Percentiles rank a stretch among this genome's conserved stretches.
These are phyloP conservation scores for Cymbopogon citratus DNA, from an alignment of 176 grass and related monocot species.

Conservation along the genomic window DNA sequence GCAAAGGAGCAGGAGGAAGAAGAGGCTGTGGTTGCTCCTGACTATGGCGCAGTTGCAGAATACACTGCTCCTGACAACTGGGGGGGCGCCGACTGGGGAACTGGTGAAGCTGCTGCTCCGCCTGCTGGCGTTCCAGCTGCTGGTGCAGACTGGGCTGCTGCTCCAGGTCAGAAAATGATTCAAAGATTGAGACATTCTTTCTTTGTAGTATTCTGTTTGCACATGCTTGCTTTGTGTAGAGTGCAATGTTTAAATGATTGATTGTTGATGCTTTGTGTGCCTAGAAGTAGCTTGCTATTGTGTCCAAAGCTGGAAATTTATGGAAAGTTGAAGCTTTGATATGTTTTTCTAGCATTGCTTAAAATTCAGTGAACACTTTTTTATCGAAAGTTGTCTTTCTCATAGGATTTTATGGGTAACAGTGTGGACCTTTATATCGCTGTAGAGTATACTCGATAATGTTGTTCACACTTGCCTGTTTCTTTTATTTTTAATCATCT, in stretches of 20 bases:
- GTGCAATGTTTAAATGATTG: background rate
- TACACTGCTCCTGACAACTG: slow-evolving; percentile 45
- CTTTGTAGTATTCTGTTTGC: background rate
- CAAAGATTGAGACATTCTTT: too few relatives aligned
- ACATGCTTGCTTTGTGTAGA: background rate
- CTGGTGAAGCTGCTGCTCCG: slow-evolving; percentile 38
- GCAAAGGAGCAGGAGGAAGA: slow-evolving; percentile 84
- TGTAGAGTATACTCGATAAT: background rate
- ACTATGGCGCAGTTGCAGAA: slow-evolving; percentile 42
- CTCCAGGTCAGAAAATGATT: too few relatives aligned
- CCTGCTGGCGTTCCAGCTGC: slow-evolving; percentile 28
- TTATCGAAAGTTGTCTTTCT: background rate
- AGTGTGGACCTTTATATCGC: background rate
- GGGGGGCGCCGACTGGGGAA: slow-evolving; percentile 29
- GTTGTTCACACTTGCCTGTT: background rate
- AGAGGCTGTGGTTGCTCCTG: slow-evolving; percentile 44
- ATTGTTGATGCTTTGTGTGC: background rate
- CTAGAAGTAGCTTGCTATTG: background rate
- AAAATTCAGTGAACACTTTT: background rate
- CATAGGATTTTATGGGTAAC: too few relatives aligned
- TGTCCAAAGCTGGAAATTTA: background rate
- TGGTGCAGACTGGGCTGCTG: slow-evolving; percentile 33
- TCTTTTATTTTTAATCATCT: background rate
- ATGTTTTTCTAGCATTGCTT: background rate
- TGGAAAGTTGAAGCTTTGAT: too few relatives aligned